Evolutionary conservation across 169 alveolate genomes (phyloP).

Genomic region (Toxoplasma gondii): DNA sequence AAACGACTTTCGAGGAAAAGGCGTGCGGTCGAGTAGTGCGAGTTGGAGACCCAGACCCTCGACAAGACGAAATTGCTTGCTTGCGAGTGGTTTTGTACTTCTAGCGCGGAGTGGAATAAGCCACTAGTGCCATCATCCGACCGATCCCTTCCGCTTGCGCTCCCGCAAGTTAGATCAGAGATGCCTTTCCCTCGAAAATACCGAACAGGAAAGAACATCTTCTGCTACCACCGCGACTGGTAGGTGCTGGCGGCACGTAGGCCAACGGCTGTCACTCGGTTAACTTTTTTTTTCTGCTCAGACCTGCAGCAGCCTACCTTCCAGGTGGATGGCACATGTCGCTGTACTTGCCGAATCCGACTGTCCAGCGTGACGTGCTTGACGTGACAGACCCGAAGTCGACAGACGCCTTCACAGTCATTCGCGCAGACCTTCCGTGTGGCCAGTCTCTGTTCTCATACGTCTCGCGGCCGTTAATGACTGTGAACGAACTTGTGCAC

Average conservation of each 20-base stretch:
- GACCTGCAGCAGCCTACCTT: neutral
- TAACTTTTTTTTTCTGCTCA: neutral
- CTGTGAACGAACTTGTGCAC: neutral
- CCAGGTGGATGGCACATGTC: constrained; percentile 37
- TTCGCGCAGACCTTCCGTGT: constrained; percentile 6
- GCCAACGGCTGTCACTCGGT: neutral
- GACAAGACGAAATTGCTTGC: too few species aligned
- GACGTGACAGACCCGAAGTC: constrained; percentile 20
- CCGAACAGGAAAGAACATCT: too few species aligned
- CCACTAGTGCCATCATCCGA: too few species aligned
- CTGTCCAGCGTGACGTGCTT: neutral
- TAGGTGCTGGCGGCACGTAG: neutral
- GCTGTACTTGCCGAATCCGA: constrained; percentile 29
- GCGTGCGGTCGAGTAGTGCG: neutral
- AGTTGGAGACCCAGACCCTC: neutral
- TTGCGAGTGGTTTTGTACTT: too few species aligned
- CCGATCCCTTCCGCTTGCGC: too few species aligned
- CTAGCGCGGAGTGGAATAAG: too few species aligned
- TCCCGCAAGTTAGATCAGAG: too few species aligned
- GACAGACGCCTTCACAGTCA: constrained; percentile 26
- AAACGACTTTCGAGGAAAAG: neutral
- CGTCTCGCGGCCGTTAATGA: neutral
- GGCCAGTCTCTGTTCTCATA: constrained; percentile 20
- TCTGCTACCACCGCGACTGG: too few species aligned
- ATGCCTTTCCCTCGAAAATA: too few species aligned